Evolutionary conservation across 73 alveolate species (phyloP), one percentile per base, ranked within the genome.

Genomic region (Paramecium pentaurelia): DNA sequence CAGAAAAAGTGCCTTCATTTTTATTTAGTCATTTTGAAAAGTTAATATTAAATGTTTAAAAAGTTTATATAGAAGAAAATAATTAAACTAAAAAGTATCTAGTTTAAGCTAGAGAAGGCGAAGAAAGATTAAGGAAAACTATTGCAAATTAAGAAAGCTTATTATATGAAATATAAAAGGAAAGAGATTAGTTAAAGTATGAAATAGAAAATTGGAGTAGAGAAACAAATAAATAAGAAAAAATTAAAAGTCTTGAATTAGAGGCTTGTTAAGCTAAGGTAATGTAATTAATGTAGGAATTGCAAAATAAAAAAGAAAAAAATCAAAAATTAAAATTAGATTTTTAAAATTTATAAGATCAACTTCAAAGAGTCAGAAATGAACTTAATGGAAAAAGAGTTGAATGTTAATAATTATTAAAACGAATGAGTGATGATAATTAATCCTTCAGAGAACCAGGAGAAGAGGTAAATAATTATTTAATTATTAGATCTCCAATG

Each of bases 41-140:
- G 14, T 12, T 80, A 47, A 80, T 80, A 3, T 20, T 12, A 12
- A 32, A 25, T 32, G 58, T 80, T 2, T 27, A 80, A 49, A 80
- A 47, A 20, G 91, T 80, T 5, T 80, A 44, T 16, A 47, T 45
- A 2, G 91, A 80, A 25, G 91, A 80, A 44, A 80, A 80, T 12
- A 80, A 80, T 80, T 80, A n/a, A 49, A 80, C 91, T 14, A 80
- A 80, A 47, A 80, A 80, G 49, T 80, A 22, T 49, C 38, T 80
- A 22, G 91, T 80, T 42, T 49, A 80, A 80, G 75, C 91, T 11
- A 80, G 91, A 27, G 91, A 80, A 47, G 91, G 91, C 2, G 91
- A 80, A 47, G 91, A 80, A 64, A 80, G 91, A 49, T 80, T 80
- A 44, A 40, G 77, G 2, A 80, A 80, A 80, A 80, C 91, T 7